Evolutionary conservation across 371 early-diverging fungal genomes (phyloP), one percentile per base, ranked within the genome.

Genomic region (Lichtheimia ramosa): DNA sequence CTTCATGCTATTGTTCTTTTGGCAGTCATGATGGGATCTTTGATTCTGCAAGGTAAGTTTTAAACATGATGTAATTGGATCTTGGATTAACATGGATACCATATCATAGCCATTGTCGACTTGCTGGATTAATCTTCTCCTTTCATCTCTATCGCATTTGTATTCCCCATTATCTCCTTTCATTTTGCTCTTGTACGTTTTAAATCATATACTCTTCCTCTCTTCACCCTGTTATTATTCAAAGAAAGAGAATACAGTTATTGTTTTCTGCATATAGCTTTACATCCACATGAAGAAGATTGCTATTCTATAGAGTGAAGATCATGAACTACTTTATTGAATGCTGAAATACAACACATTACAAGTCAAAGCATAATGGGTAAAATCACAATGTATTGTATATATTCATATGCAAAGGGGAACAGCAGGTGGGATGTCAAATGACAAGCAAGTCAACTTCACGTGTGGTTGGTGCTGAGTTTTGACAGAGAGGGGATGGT

Each of bases 1-100:
- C 48, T 79, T 12, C 74, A 73, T 50, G 77, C 80, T 3, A 69
- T 79, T 43, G 69, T 76, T 0, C 53, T 79, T 1, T 46, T 79
- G 23, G 65, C 75, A 24, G 71, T 73, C 4, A 68, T 79, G 68
- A 64, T 71, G 46, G 80, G 75, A 4, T 76, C 80, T 5, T 53
- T 79, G 14, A 50, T 79, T 24, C 61, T 79, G 10, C 75, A 75
- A 75, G 78, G 76, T 72, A 72, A 58, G 43, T 25, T 25, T 13
- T 13, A 52, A 48, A 49, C 25, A 25, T 25, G 25, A 52, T 2
- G 23, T 46, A 5, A 28, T 43, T 42, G 12, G 15, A 3, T 5
- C 5, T 5, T 34, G 20, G 54, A 18, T 14, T 25, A 13, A 49
- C 21, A 1, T 15, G 3, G 2, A 5, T 46, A 8, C 10, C 43